Base-by-base conservation (phyloP, 352 stramenopile species). In the Pythium insidiosum region DNA sequence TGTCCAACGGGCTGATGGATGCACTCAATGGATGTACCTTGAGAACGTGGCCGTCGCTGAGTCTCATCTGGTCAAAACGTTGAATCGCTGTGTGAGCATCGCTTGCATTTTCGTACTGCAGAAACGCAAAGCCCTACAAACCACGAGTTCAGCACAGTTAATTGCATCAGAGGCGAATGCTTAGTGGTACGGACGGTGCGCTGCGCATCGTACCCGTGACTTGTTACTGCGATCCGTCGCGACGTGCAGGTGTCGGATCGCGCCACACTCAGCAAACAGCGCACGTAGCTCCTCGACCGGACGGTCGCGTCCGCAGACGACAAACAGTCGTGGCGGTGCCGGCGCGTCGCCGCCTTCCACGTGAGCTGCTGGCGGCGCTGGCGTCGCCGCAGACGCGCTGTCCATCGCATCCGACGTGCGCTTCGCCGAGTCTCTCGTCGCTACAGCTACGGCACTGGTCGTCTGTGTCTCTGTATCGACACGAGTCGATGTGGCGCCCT, bases 221-320 rank as follows among this genome's bases (percentile, higher is more conserved):
- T 84, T 85, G 64, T 80, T 73, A 43, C 71, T 86, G 39, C 78
- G 71, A 60, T 90, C 78, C 23, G 83, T 70, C 22, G 75, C 78
- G 16, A 90, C 36, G 38, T 88, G 71, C 31, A 87, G 48, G 42
- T 85, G 59, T 51, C 74, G 73, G 38, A 90, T 81, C 15, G 61
- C 35, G 10, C 78, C 78, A 26, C 68, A 88, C 3, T 49, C 43
- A 20, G 55, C 62, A 28, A 90, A 90, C 25, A 90, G 58, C 35
- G 63, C 38, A 7, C 62, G 68, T 30, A 90, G 56, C 24, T 90
- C 68, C 21, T 90, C 75, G 34, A 66, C 46, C 43, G 70, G 76
- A 12, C 75, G 62, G n/a, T 68, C 61, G 9, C 78, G 71, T 23
- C 78, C 78, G 21, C 78, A 90, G 11, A 90, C 66, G 15, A 90